phyloP scores from a whole-genome alignment of 176 grass and related monocot species.

The Rhynchospora tenuis region DNA sequence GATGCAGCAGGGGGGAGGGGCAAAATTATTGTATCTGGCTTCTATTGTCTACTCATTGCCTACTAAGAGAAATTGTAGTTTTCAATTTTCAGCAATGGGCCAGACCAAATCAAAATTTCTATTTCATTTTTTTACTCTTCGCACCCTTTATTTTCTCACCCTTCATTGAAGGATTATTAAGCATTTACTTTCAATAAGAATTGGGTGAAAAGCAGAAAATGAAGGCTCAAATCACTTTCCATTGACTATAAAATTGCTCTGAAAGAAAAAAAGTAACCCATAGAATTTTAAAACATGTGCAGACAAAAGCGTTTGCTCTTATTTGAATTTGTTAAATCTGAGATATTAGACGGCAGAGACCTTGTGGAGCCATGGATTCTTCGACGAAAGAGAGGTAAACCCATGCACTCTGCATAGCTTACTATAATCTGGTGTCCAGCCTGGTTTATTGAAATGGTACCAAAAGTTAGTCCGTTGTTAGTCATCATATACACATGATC shows the following conservation, averaged over 20 bases:
- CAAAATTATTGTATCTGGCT: neutral
- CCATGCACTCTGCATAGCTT: constrained; percentile 86
- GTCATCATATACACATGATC: neutral
- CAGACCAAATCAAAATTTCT: neutral
- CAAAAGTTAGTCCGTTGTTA: neutral
- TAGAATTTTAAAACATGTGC: neutral
- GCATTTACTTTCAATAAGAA: neutral
- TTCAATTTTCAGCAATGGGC: neutral
- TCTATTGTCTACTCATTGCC: neutral
- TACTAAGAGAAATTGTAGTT: neutral
- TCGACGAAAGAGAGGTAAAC: constrained; percentile 72
- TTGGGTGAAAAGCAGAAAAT: neutral
- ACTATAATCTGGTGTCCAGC: constrained; percentile 91
- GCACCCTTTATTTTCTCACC: neutral
- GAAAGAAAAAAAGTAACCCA: neutral
- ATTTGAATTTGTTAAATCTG: constrained; percentile 7
- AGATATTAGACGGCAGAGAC: constrained; percentile 24
- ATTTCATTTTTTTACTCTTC: neutral
- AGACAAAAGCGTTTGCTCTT: neutral
- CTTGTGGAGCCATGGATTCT: constrained; percentile 72
- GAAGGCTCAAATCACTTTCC: neutral
- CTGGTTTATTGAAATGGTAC: constrained; percentile 28
- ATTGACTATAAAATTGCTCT: neutral
- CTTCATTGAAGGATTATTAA: neutral
- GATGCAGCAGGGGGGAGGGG: too few species aligned